A percentile compares a stretch with the other conserved stretches of the same genome.
These are phyloP conservation scores for Crithidia thermophila DNA, from an alignment of 208 protist genomes.

Conservation along the genomic window DNA sequence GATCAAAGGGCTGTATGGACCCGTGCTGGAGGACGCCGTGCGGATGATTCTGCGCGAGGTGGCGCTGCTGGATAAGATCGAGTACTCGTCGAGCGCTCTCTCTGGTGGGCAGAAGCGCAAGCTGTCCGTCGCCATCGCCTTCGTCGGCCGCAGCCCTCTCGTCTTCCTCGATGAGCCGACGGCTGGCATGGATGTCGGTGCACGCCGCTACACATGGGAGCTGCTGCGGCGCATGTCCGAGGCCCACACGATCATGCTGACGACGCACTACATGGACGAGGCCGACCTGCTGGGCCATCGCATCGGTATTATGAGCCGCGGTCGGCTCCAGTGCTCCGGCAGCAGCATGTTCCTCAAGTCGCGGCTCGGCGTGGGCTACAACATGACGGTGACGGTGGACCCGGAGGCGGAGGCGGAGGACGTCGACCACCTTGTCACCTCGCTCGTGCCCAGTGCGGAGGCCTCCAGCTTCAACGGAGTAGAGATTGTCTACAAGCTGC, in stretches of 20 bases:
- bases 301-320: slow-evolving; percentile 93
- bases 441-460: slow-evolving; percentile 32
- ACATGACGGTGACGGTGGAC: slow-evolving; percentile 40
- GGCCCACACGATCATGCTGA: slow-evolving; percentile 69
- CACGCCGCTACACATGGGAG: slow-evolving; percentile 86
- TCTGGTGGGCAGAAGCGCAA: slow-evolving; percentile 91
- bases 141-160: slow-evolving; percentile 81
- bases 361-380: slow-evolving; percentile 58
- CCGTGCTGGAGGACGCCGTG: slow-evolving; percentile 35
- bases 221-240: slow-evolving; percentile 54
- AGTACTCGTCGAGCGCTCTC: slow-evolving; percentile 37
- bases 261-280: slow-evolving; percentile 98
- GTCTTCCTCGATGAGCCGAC: slow-evolving; percentile 93
- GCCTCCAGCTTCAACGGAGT: slow-evolving; percentile 28
- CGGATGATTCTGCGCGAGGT: slow-evolving; percentile 45
- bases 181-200: slow-evolving; percentile 84
- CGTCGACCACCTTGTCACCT: slow-evolving; percentile 24
- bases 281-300: slow-evolving; percentile 93
- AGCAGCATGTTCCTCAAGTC: slow-evolving; percentile 65
- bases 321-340: slow-evolving; percentile 54
- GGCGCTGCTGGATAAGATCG: slow-evolving; percentile 59
- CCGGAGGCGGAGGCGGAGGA: slow-evolving; percentile 31
- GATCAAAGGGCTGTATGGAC: slow-evolving; percentile 79
- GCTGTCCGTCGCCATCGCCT: slow-evolving; percentile 86
- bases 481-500: slow-evolving; percentile 47